Evolutionary conservation across 1,139 yeast species (phyloP), one percentile per base, ranked within the genome.

Genomic region (Blastobotrys niveus): DNA sequence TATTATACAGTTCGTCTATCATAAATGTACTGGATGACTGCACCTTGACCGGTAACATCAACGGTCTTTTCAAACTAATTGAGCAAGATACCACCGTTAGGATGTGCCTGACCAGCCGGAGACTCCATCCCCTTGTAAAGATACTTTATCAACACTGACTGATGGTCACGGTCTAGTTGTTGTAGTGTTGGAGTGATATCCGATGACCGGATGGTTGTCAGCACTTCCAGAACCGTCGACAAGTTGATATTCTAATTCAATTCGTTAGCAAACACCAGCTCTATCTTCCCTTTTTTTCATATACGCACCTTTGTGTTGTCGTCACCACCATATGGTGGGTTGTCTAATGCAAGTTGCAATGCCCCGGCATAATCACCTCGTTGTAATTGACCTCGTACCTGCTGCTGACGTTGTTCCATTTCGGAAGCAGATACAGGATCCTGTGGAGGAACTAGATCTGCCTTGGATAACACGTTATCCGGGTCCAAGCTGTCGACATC

Each of bases 11-110:
- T 79, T 62, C 93, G 76, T 68, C 95, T 77, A 65, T 89, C 97
- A 40, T 88, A 77, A 67, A 88, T 73, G 64, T 78, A 87, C 57
- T 96, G 79, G 41, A 85, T 84, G 56, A 91, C 82, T 34, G 95
- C 85, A 9, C 95, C 96, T 61, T 84, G 80, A 15, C 97, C 97
- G 12, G 89, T 78, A 35, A 77, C 67, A 51, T 83, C 94, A 33
- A 86, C 81, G 21, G 93, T 77, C 66, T 87, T 88, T 57, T 91
- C 97, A 61, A 83, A 87, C 98, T 98, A 93, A 32, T 80, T 76
- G 59, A 93, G 76, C 57, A 93, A 66, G 45, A 82, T 72, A 38
- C 95, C 95, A 18, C 96, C 95, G 56, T 83, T 88, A 56, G 84
- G 85, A 53, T 88, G 87, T 4, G 93, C 87, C 47, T 65, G 65